Evolutionary conservation across 768 basidiomycete species (phyloP).

Genomic region (Tricholoma bakamatsutake): DNA sequence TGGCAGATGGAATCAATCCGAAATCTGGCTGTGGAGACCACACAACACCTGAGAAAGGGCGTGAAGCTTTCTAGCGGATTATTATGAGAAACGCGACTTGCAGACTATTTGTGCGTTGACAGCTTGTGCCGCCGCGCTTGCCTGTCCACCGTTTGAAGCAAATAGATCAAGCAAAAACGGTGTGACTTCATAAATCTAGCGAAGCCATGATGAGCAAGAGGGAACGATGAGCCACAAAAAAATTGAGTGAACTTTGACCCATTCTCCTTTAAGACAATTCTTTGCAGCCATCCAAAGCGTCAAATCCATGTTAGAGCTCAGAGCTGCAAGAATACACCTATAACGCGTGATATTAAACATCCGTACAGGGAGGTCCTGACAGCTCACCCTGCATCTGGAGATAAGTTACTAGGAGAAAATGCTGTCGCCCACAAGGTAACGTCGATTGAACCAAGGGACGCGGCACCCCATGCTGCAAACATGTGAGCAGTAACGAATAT

Average conservation of each 20-base stretch:
- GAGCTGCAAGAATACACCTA: constrained; percentile 62
- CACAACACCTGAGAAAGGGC: constrained; percentile 43
- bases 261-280: constrained; percentile 69
- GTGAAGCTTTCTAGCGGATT: not conserved
- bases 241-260: constrained; percentile 44
- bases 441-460: constrained; percentile 72
- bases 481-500: not conserved
- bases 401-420: constrained; percentile 65
- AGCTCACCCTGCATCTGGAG: constrained; percentile 52
- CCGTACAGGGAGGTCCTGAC: not conserved
- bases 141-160: constrained; percentile 15
- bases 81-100: constrained; percentile 24
- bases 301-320: constrained; percentile 74
- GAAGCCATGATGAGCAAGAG: not conserved
- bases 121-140: constrained; percentile 22
- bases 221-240: not conserved
- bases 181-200: constrained; percentile 53
- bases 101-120: constrained; percentile 54
- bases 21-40: constrained; percentile 68
- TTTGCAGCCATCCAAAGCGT: constrained; percentile 61
- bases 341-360: not conserved
- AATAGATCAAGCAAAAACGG: constrained; percentile 36
- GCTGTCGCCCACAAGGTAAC: constrained; percentile 48
- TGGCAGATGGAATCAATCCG: constrained; percentile 40
- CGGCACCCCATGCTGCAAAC: constrained; percentile 58